Percentiles rank a stretch among this genome's conserved stretches.
Evolutionary conservation across 495 filamentous ascomycete genomes (phyloP).

Genomic region (Durotheca rogersii): DNA sequence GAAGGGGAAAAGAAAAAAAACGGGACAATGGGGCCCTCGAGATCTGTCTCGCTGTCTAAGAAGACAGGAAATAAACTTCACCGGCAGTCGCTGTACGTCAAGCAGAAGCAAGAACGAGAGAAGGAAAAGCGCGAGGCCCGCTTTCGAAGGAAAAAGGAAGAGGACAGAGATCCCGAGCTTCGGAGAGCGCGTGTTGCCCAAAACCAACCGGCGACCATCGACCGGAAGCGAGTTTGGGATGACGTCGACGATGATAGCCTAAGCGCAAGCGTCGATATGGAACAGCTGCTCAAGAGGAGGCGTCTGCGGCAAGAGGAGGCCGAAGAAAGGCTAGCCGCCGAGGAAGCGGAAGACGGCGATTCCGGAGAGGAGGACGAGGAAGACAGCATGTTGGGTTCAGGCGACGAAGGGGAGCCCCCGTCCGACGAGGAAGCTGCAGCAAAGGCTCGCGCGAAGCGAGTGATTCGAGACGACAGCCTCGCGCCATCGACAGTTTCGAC

Average conservation of each 20-base stretch:
- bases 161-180: constrained; percentile 78
- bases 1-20: background rate
- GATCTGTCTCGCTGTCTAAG: constrained; percentile 26
- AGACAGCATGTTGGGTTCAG: constrained; percentile 72
- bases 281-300: constrained; percentile 70
- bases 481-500: constrained; percentile 63
- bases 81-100: constrained; percentile 69
- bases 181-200: constrained; percentile 66
- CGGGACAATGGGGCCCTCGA: constrained; percentile 19
- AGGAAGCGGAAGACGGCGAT: constrained; percentile 43
- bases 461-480: constrained; percentile 48
- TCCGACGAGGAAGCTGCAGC: constrained; percentile 45
- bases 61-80: constrained; percentile 66
- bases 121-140: constrained; percentile 72
- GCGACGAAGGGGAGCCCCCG: constrained; percentile 50
- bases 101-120: constrained; percentile 70
- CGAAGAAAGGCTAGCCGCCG: constrained; percentile 49
- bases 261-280: constrained; percentile 74
- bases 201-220: constrained; percentile 82
- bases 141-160: constrained; percentile 75
- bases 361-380: constrained; percentile 49
- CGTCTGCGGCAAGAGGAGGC: constrained; percentile 56
- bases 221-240: constrained; percentile 91
- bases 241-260: constrained; percentile 78
- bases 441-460: constrained; percentile 50